Percentiles rank a stretch among this genome's conserved stretches.
Conservation (phyloP, 169 alveolate genomes). For the Plasmodium inui region DNA sequence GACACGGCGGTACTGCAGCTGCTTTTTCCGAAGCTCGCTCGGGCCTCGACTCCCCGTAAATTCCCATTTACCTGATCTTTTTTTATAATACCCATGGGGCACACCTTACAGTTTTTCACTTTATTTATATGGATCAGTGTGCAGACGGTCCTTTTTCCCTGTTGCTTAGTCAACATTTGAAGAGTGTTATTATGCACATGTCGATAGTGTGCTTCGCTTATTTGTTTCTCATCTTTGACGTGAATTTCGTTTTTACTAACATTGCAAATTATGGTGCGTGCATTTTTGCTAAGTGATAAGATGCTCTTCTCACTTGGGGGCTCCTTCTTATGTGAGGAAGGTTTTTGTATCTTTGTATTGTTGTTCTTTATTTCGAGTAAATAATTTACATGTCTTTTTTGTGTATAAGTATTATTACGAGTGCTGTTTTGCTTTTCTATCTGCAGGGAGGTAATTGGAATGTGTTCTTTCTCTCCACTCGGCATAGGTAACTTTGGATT, state of each 20-base stretch:
- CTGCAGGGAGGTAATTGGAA: background rate
- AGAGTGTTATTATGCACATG: background rate
- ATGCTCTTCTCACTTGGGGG: background rate
- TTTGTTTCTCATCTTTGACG: background rate
- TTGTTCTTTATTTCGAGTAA: constrained; percentile 2
- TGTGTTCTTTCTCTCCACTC: constrained; percentile 8
- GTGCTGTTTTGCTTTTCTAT: constrained; percentile 1
- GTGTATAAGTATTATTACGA: background rate
- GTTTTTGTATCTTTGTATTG: background rate
- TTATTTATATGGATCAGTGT: constrained; percentile 15
- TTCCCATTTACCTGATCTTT: background rate
- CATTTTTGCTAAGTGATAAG: background rate
- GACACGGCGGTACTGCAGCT: background rate
- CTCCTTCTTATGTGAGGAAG: background rate
- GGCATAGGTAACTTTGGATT: constrained; percentile 4
- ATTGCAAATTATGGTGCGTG: background rate
- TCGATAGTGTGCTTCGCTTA: background rate
- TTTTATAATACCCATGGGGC: background rate
- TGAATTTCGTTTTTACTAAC: background rate
- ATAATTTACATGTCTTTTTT: constrained; percentile 4
- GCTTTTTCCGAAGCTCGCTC: background rate
- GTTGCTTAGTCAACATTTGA: background rate
- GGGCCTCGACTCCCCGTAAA: background rate
- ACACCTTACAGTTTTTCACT: background rate
- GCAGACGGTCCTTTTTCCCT: background rate